Evolutionary conservation across 257 asterid genomes (phyloP), one percentile per base, ranked within the genome.

Genomic region (Solanum pinnatisectum): DNA sequence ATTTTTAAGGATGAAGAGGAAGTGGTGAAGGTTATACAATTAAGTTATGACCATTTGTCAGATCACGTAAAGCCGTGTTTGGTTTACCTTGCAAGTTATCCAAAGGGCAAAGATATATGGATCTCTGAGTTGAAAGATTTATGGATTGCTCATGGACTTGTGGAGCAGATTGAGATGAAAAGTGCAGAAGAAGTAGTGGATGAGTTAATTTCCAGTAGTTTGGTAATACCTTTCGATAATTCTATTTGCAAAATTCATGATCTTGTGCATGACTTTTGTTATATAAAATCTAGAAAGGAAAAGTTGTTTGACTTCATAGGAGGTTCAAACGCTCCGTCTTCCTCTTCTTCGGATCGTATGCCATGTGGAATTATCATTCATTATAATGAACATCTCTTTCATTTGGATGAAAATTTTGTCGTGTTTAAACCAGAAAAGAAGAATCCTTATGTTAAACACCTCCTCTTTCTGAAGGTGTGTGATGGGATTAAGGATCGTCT

Each of bases 131-230:
- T 90, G 88, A 49, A 65, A 16, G 32, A 83, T 1, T 39, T 88
- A 1, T 90, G 91, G 94, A 70, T 63, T 4, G 88, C 88, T 0
- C 88, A 91, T 87, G 94, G 93, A 15, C 89, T 89, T 13, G 11
- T 92, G 70, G 23, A 46, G 32, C 60, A 87, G 59, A 88, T 15
- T 27, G 67, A 20, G 36, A 4, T 37, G n/a, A 72, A 86, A 44
- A 44, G 16, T 44, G 52, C 18, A 44, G 52, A 44, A 44, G 52
- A 44, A 44, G 52, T 44, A 44, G 39, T 90, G 71, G 77, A 36
- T 60, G 83, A 91, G 30, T 71, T 91, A 30, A 89, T 89, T 10
- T 18, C 22, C 7, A 87, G 92, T 44, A 89, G 87, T 36, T 88
- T 90, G 1, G 88, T 90, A 44, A 33, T 77, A n/a, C 59, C 74